Percentiles rank a stretch among this genome's conserved stretches.
These are phyloP conservation scores for Aspergillus thermomutatus DNA, from an alignment of 2,329 filamentous ascomycete species.

Conservation along the genomic window DNA sequence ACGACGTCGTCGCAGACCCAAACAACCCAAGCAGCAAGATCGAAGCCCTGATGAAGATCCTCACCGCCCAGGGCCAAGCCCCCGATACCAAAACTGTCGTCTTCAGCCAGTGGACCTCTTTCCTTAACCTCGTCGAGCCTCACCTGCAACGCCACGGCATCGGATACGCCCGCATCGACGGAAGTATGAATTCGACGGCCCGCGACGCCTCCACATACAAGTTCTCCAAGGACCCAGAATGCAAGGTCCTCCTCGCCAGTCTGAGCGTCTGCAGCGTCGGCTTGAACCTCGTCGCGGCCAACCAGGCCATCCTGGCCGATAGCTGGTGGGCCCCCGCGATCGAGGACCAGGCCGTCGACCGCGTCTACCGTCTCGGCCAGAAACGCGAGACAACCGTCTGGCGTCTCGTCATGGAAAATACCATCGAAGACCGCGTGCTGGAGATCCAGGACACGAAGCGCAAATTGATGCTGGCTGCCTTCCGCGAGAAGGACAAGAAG, in stretches of 20 bases:
- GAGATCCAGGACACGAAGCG: conserved; percentile 76
- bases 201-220: conserved; percentile 70
- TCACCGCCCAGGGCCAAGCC: conserved; percentile 65
- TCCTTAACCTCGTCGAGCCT: conserved; percentile 71
- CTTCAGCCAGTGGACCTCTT: conserved; percentile 77
- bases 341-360: conserved; percentile 86
- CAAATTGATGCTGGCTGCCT: conserved; percentile 71
- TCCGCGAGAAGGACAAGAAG: conserved; percentile 67
- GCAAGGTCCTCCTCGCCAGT: conserved; percentile 75
- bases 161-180: conserved; percentile 71
- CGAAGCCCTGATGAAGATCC: conserved; percentile 70
- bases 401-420: conserved; percentile 74
- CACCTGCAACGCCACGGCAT: conserved; percentile 61
- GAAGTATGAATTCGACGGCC: conserved; percentile 66
- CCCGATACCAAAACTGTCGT: conserved; percentile 72
- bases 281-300: conserved; percentile 79
- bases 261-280: conserved; percentile 80
- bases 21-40: conserved; percentile 76
- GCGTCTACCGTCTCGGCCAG: conserved; percentile 82
- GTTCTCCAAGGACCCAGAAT: conserved; percentile 64
- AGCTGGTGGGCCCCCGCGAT: conserved; percentile 93
- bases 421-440: conserved; percentile 77
- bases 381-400: conserved; percentile 75
- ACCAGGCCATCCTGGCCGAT: conserved; percentile 79
- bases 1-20: conserved; percentile 55